Base-by-base conservation (phyloP, 345 rosid species). In the Cardamine chenopodiifolia region DNA sequence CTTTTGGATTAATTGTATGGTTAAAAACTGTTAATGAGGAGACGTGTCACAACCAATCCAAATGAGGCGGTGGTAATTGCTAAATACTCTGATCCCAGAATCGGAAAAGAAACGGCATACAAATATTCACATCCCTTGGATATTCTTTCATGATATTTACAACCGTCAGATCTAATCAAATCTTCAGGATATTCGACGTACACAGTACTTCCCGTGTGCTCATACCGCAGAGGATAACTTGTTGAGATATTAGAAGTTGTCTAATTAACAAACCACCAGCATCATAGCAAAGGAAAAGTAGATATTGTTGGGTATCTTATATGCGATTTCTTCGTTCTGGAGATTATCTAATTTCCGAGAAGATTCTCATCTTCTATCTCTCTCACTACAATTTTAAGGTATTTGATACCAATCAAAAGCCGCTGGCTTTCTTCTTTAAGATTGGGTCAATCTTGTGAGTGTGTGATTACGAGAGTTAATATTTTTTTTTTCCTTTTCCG, bases 51-150 rank as follows among this genome's bases (percentile, higher is more conserved):
- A 66, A 17, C 2, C 34, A 60, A 49, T 37, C 66, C 57, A 31
- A 14, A 50, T 14, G 48, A 71, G 77, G 77, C 77, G 81, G 81
- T 78, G 81, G 69, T 58, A 71, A 65, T n/a, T 22, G 81, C 73
- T 66, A 71, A 65, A 20, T 22, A 65, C 76, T 35, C 58, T 42
- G 7, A 42, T 62, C 74, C 70, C 65, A 44, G 34, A 62, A 69
- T 26, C 31, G 48, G 44, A 59, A 67, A 59, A 28, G 20, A 66
- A 65, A 58, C 72, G 26, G 4, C 50, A 4, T 19, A 19, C 13
- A 63, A 10, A 48, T 7, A 13, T 10, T 50, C 8, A 22, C 45
- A 7, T 31, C 77, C 81, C 28, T 72, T 25, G 28, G 71, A 64
- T 66, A 10, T 25, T 60, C 20, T 25, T 0, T 0, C 11, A 17